A percentile compares a stretch with the other conserved stretches of the same genome.
Evolutionary conservation across 2,329 filamentous ascomycete species (phyloP).

Genomic region (Nannizziopsis barbatae): DNA sequence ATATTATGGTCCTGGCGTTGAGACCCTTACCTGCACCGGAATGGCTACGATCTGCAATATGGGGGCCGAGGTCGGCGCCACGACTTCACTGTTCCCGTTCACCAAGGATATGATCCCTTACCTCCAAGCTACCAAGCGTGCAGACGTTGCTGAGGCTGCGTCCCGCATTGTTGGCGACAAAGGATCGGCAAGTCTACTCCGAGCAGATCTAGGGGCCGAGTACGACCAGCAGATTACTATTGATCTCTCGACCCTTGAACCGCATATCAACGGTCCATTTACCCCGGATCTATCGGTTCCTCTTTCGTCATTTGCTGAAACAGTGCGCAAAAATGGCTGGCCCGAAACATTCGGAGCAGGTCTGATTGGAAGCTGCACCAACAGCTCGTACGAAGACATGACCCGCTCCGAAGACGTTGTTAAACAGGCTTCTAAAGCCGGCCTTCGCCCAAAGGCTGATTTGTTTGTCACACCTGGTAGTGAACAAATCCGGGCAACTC

Average conservation of each 20-base stretch:
- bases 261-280: constrained; percentile 93
- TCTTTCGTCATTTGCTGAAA: constrained; percentile 76
- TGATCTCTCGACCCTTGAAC: constrained; percentile 79
- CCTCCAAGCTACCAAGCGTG: constrained; percentile 69
- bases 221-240: constrained; percentile 91
- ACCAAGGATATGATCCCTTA: constrained; percentile 75
- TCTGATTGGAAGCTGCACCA: constrained; percentile 95
- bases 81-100: constrained; percentile 90
- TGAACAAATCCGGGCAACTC: constrained; percentile 89
- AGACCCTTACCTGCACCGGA: constrained; percentile 79
- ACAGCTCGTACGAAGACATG: constrained; percentile 99
- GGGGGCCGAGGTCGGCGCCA: constrained; percentile 84
- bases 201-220: constrained; percentile 66
- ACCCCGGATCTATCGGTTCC: constrained; percentile 92
- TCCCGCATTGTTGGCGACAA: constrained; percentile 47
- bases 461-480: constrained; percentile 96
- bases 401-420: constrained; percentile 86
- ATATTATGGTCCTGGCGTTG: constrained; percentile 81
- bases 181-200: constrained; percentile 47
- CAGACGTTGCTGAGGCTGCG: constrained; percentile 57
- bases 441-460: constrained; percentile 74
- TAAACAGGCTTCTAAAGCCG: constrained; percentile 80
- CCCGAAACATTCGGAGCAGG: constrained; percentile 83
- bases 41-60: constrained; percentile 91
- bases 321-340: constrained; percentile 77